Evolutionary conservation across 331 rosid genomes (phyloP).

Genomic region (Quercus phellos): DNA sequence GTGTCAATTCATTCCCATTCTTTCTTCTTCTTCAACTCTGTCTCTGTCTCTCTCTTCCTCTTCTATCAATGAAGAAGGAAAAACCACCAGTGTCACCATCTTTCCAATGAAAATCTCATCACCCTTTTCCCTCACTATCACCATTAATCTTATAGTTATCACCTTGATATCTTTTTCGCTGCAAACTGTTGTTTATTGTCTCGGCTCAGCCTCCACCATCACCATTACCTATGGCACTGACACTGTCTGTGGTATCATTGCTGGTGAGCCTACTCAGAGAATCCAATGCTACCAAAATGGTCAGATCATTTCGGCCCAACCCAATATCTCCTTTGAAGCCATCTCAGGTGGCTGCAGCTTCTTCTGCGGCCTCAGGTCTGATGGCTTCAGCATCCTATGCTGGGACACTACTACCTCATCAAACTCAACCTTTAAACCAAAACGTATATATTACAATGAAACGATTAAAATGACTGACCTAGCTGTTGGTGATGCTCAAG

Average conservation of each 20-base stretch:
- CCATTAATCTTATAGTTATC: conserved; percentile 1
- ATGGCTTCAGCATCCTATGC: conserved; percentile 61
- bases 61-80: conserved; percentile 37
- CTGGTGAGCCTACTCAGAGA: conserved; percentile 35
- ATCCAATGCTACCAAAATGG: conserved; percentile 48
- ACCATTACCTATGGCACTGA: conserved; percentile 43
- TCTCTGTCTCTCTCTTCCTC: background rate
- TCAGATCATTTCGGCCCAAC: conserved; percentile 27
- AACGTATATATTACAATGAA: conserved; percentile 46
- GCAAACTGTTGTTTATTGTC: conserved; percentile 27
- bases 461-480: conserved; percentile 43
- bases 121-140: conserved; percentile 4
- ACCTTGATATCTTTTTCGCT: background rate
- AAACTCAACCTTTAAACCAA: conserved; percentile 24
- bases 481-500: conserved; percentile 62
- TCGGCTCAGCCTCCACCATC: conserved; percentile 54
- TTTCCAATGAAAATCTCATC: conserved; percentile 33
- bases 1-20: background rate
- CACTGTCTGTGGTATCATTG: conserved; percentile 63
- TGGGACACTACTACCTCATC: conserved; percentile 45
- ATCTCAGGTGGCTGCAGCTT: conserved; percentile 73
- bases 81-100: conserved; percentile 1
- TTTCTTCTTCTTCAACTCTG: background rate
- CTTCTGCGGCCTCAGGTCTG: conserved; percentile 69
- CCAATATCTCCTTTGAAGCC: conserved; percentile 51